Conservation (phyloP, 2,329 filamentous ascomycete species). For the Graphilbum fragrans region DNA sequence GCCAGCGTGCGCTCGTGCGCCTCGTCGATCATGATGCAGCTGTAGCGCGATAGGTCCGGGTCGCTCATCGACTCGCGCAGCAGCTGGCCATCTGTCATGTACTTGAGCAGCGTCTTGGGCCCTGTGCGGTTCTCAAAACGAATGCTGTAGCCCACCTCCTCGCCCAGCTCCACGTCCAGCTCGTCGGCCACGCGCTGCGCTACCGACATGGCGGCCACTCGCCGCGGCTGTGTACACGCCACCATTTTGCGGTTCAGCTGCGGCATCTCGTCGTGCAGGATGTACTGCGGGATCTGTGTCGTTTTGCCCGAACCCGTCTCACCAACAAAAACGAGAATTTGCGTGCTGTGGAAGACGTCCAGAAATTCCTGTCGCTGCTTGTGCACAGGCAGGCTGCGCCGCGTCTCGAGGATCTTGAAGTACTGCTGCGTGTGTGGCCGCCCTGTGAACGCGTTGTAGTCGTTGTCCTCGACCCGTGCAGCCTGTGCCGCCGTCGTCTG, state of each 20-base stretch:
- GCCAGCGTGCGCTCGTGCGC: constrained; percentile 95
- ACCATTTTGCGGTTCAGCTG: constrained; percentile 79
- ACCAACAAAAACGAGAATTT: constrained; percentile 96
- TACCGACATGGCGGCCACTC: constrained; percentile 97
- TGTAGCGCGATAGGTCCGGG: constrained; percentile 81
- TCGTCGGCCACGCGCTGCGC: constrained; percentile 96
- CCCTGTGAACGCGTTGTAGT: constrained; percentile 77
- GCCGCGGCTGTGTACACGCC: constrained; percentile 92
- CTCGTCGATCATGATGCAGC: constrained; percentile 96
- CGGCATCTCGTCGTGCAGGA: constrained; percentile 91
- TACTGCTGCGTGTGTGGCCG: constrained; percentile 69
- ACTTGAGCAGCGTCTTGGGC: constrained; percentile 85
- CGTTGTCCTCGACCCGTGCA: constrained; percentile 61
- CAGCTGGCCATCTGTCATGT: constrained; percentile 99
- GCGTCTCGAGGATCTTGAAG: constrained; percentile 74
- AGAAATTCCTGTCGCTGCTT: constrained; percentile 93
- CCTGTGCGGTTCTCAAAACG: constrained; percentile 95
- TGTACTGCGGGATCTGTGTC: constrained; percentile 96
- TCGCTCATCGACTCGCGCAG: constrained; percentile 95
- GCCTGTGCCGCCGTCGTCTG: constrained; percentile 69
- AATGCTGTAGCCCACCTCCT: constrained; percentile 97
- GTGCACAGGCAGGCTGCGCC: constrained; percentile 81
- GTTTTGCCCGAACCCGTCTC: constrained; percentile 99
- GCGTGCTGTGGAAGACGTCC: constrained; percentile 79
- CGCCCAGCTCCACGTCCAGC: constrained; percentile 83